Conservation (phyloP, 2,329 filamentous ascomycete genomes). For the Alternaria atra region DNA sequence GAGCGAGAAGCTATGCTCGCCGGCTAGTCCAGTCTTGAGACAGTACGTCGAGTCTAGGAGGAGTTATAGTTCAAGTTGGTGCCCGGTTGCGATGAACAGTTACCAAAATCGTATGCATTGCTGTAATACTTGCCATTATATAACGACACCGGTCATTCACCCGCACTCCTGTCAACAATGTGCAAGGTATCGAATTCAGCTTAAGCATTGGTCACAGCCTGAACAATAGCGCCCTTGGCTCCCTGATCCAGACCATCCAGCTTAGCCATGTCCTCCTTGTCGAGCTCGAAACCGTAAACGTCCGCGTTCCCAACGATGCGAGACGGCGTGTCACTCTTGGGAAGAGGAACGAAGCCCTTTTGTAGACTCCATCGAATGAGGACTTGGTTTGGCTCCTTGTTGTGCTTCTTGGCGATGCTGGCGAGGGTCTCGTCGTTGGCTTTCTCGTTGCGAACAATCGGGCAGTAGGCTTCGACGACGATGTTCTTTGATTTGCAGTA, state of each 20-base stretch:
- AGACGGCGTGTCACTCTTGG: conserved; percentile 51
- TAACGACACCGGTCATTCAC: neutral
- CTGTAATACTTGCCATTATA: neutral
- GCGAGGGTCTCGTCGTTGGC: conserved; percentile 73
- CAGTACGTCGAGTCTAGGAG: neutral
- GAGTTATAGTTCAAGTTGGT: neutral
- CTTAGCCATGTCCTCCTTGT: conserved; percentile 45
- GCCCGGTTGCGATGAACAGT: accelerated
- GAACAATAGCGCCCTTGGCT: conserved; percentile 45
- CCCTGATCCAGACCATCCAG: conserved; percentile 49
- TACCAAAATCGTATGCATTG: neutral
- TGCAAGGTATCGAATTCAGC: neutral
- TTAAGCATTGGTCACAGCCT: conserved; percentile 29
- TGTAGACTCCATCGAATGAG: conserved; percentile 84
- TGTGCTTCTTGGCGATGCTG: conserved; percentile 74
- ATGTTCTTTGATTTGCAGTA: conserved; percentile 69
- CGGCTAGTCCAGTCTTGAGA: neutral
- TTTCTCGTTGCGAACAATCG: conserved; percentile 75
- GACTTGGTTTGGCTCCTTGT: conserved; percentile 78
- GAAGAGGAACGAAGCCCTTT: conserved; percentile 63
- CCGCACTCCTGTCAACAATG: neutral
- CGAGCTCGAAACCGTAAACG: conserved; percentile 49
- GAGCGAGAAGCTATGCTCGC: neutral
- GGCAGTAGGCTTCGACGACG: conserved; percentile 70
- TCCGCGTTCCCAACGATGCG: conserved; percentile 49